Conservation (phyloP, 768 basidiomycete genomes). For the Psilocybe tampanensis region DNA sequence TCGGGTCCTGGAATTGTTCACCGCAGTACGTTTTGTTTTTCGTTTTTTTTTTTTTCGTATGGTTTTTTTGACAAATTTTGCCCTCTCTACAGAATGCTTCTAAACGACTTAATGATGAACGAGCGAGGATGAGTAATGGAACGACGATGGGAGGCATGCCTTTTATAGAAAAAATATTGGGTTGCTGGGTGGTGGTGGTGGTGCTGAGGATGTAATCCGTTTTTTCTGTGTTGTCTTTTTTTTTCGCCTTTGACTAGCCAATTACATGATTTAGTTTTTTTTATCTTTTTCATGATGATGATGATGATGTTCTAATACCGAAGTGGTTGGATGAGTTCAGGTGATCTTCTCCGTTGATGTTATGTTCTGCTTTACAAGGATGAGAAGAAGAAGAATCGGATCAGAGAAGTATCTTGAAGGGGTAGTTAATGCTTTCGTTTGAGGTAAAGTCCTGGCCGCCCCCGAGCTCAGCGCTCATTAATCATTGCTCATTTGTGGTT, state of each 20-base stretch:
- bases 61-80: background rate
- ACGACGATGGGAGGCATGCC: background rate
- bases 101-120: slow-evolving; percentile 25
- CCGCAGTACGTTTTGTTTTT: slow-evolving; percentile 23
- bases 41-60: background rate
- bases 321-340: too few relatives aligned
- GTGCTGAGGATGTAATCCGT: background rate
- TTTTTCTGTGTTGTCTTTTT: background rate
- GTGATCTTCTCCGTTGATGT: too few relatives aligned
- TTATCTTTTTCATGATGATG: too few relatives aligned
- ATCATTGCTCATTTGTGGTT: too few relatives aligned
- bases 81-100: slow-evolving; percentile 31
- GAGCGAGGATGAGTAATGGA: background rate
- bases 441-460: too few relatives aligned
- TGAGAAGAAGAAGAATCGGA: too few relatives aligned
- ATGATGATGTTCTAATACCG: too few relatives aligned
- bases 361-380: too few relatives aligned
- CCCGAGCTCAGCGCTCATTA: too few relatives aligned
- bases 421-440: too few relatives aligned
- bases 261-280: background rate
- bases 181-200: background rate
- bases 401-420: too few relatives aligned
- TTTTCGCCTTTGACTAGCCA: background rate
- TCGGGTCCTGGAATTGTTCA: slow-evolving; percentile 73
- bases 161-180: background rate